phyloP scores from a whole-genome alignment of 2,329 filamentous ascomycete genomes.

The Fusarium beomiforme region DNA sequence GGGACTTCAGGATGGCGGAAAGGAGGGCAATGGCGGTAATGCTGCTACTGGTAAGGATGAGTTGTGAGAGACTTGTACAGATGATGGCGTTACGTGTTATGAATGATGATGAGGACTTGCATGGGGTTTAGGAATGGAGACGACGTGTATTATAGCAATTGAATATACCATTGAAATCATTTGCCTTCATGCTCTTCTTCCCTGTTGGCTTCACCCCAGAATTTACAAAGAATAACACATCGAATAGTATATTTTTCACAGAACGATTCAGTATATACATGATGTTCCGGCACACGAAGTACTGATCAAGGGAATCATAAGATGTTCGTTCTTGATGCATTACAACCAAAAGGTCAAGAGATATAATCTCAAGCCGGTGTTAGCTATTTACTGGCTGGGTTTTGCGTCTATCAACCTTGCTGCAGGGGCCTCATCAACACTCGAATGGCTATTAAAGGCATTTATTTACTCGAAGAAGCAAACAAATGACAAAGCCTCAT shows the following conservation, averaged over 20 bases:
- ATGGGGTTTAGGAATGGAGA: background rate
- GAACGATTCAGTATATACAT: background rate
- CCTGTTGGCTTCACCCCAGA: background rate
- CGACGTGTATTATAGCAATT: background rate
- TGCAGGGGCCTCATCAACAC: background rate
- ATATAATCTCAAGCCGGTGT: background rate
- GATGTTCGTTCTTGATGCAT: background rate
- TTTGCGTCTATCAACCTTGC: no score
- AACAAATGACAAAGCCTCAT: background rate
- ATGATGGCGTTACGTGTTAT: conserved; percentile 3
- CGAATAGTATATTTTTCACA: background rate
- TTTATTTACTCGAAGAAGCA: background rate
- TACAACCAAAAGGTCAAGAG: background rate
- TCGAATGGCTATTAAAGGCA: background rate
- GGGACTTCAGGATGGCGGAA: conserved; percentile 51
- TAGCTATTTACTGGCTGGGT: background rate
- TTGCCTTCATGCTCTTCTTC: background rate
- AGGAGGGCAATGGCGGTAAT: conserved; percentile 42
- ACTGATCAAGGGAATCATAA: background rate
- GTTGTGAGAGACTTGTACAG: conserved; percentile 41
- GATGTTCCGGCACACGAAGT: background rate
- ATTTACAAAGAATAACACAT: background rate
- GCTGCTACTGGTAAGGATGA: conserved; percentile 46
- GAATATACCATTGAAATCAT: background rate
- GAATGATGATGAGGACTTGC: conserved; percentile 3